These are phyloP conservation scores for Hippophae gyantsensis DNA, from an alignment of 306 rosid genomes.

Conservation along the genomic window DNA sequence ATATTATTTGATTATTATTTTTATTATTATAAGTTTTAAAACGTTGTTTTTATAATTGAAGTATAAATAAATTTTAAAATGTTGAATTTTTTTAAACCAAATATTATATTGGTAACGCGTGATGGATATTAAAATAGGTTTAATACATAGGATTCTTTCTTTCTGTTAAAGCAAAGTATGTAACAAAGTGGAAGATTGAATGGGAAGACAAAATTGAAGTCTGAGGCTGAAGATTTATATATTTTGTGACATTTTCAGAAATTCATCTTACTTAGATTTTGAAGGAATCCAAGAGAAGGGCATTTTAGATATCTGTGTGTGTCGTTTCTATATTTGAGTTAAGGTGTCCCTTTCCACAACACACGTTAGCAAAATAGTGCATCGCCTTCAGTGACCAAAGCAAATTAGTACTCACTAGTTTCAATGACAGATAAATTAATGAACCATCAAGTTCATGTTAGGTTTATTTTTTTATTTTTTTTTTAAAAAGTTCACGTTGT, in stretches of 20 bases:
- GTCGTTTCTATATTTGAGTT: slow-evolving; percentile 12
- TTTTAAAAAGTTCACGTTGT: no score
- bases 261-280: slow-evolving; percentile 7
- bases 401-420: not conserved
- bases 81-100: no score
- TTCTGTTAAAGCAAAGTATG: slow-evolving; percentile 10
- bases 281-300: no score
- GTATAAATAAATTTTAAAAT: no score
- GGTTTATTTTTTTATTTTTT: no score
- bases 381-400: slow-evolving; percentile 5
- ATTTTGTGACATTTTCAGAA: not conserved
- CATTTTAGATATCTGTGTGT: no score
- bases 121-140: not conserved
- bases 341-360: slow-evolving; percentile 6
- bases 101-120: not conserved
- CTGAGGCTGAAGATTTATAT: no score
- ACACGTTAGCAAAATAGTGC: not conserved
- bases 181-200: not conserved
- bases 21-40: no score
- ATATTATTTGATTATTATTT: no score
- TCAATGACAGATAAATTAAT: not conserved
- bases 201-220: not conserved
- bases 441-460: not conserved
- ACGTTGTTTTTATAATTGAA: no score
- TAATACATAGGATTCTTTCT: not conserved